Evolutionary conservation across 192 early-diverging fungal species (phyloP).

Genomic region (Dissophora globulifera): DNA sequence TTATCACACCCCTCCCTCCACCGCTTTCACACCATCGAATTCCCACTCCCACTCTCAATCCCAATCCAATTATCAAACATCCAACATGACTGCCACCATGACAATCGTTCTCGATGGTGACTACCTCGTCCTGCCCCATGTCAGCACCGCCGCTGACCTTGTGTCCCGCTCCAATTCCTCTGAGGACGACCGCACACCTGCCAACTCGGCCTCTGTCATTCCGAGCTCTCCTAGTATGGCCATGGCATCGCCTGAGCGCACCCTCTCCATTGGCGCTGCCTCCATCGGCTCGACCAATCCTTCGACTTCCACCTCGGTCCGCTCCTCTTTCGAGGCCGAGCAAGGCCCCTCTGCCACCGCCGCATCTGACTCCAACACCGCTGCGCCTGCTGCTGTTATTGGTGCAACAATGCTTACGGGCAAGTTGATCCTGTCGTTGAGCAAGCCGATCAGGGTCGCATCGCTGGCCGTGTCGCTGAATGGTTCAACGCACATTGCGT

Average conservation of each 20-base stretch:
- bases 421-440: constrained; percentile 18
- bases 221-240: constrained; percentile 28
- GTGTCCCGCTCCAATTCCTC: background rate
- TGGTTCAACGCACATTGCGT: constrained; percentile 49
- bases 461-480: constrained; percentile 34
- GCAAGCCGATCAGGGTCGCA: constrained; percentile 36
- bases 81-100: constrained; percentile 35
- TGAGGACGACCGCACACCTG: background rate
- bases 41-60: background rate
- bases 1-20: background rate
- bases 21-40: background rate
- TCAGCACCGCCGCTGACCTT: background rate
- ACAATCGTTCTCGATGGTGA: constrained; percentile 37
- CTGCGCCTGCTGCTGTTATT: too few species aligned
- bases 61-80: background rate
- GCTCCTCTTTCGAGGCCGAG: constrained; percentile 42
- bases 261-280: constrained; percentile 36
- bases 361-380: background rate
- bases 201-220: constrained; percentile 5
- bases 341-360: background rate
- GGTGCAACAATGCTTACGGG: constrained; percentile 26
- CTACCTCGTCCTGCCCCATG: constrained; percentile 34
- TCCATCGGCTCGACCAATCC: constrained; percentile 34
- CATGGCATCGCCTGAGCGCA: constrained; percentile 39
- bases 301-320: constrained; percentile 31